These are phyloP conservation scores for Daldinia childiae DNA, from an alignment of 495 filamentous ascomycete genomes.

Conservation along the genomic window DNA sequence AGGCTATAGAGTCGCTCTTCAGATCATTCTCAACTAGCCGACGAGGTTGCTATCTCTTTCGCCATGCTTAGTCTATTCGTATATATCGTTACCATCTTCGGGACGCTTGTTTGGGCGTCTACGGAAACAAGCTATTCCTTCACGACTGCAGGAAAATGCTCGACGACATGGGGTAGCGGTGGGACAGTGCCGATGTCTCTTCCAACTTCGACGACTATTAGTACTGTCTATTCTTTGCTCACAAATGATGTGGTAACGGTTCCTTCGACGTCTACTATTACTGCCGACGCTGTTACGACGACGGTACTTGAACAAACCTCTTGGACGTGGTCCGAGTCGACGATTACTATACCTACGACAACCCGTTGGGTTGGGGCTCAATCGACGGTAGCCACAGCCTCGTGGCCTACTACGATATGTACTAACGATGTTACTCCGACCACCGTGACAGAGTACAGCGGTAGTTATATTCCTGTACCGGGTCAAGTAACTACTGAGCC, in stretches of 20 bases:
- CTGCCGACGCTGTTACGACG: conserved; percentile 16
- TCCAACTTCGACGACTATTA: conserved; percentile 19
- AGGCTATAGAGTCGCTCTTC: background rate
- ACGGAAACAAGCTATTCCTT: conserved; percentile 30
- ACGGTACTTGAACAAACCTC: conserved; percentile 8
- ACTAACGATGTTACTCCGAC: conserved; percentile 29
- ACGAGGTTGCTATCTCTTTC: background rate
- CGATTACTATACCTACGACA: conserved; percentile 9
- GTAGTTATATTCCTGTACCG: conserved; percentile 34
- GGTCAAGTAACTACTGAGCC: conserved; percentile 35
- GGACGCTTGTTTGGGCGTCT: conserved; percentile 17
- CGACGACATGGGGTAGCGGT: conserved; percentile 20
- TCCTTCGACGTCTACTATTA: conserved; percentile 9
- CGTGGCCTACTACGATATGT: conserved; percentile 32
- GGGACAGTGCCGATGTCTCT: conserved; percentile 28
- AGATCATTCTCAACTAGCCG: background rate
- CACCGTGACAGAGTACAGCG: conserved; percentile 43
- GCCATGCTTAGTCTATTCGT: conserved; percentile 24
- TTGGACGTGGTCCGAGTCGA: background rate
- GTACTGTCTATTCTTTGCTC: conserved; percentile 10
- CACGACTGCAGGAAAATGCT: conserved; percentile 18
- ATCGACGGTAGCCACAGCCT: conserved; percentile 34
- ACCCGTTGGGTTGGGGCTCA: conserved; percentile 7
- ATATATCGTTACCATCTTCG: conserved; percentile 8
- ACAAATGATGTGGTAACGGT: conserved; percentile 30